Conservation (phyloP, 2,329 filamentous ascomycete species). For the Drechslerella dactyloides region DNA sequence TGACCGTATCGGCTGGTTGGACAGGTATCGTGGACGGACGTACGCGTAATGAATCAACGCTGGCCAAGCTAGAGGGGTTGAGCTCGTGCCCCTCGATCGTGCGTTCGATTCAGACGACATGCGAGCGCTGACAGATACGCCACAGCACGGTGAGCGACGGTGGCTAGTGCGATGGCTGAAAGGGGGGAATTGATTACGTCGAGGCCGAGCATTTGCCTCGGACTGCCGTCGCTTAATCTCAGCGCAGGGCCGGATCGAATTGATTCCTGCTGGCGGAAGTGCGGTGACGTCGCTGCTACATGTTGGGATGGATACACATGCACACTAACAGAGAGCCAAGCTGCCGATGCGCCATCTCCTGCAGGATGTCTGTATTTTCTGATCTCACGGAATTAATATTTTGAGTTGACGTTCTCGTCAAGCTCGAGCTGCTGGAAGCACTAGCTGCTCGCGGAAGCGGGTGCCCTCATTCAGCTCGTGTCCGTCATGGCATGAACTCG, state of each 20-base stretch:
- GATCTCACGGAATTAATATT: too few species aligned
- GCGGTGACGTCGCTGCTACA: conserved; percentile 16
- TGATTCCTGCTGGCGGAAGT: conserved; percentile 40
- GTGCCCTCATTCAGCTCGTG: background rate
- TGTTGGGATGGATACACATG: background rate
- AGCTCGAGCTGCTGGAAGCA: background rate
- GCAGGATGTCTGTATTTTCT: too few species aligned
- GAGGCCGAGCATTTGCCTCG: conserved; percentile 13
- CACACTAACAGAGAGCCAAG: too few species aligned
- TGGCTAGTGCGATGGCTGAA: conserved; percentile 8
- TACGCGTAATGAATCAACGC: conserved; percentile 19
- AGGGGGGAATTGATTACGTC: conserved; percentile 11
- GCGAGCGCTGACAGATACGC: too few species aligned
- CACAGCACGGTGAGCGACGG: background rate
- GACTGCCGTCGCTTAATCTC: conserved; percentile 22
- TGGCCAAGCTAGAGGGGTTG: conserved; percentile 14
- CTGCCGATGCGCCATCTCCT: too few species aligned
- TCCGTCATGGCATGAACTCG: background rate
- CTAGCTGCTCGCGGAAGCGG: too few species aligned
- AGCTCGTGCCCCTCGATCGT: background rate
- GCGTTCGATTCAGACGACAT: background rate
- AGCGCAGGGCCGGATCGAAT: conserved; percentile 24
- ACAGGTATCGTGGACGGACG: background rate
- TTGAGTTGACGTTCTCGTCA: too few species aligned
- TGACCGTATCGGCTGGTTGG: background rate